Conservation (phyloP, 495 filamentous ascomycete genomes). For the Tetracladium marchalianum region DNA sequence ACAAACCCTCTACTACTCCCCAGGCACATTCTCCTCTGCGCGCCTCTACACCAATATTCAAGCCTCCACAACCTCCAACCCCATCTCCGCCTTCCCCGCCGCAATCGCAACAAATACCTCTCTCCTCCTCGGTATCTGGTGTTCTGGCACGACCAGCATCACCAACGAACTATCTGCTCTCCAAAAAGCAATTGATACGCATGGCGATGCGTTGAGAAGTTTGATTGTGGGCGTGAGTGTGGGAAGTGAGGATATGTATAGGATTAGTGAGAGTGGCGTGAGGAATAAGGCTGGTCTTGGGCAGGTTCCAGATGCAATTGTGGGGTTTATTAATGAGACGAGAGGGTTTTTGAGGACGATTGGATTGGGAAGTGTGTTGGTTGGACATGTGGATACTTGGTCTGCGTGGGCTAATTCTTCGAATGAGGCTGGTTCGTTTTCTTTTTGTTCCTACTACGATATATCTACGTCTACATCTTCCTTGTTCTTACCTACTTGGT, state of each 20-base stretch:
- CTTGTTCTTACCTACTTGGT: too few relatives aligned
- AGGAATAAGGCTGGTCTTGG: slow-evolving; percentile 39
- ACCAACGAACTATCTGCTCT: slow-evolving; percentile 62
- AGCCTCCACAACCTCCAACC: slow-evolving; percentile 41
- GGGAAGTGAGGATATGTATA: slow-evolving; percentile 83
- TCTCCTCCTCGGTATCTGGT: slow-evolving; percentile 73
- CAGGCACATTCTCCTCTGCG: slow-evolving; percentile 65
- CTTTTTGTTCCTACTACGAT: too few relatives aligned
- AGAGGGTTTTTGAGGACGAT: slow-evolving; percentile 48
- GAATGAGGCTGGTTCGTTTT: slow-evolving; percentile 53
- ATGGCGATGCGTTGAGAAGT: slow-evolving; percentile 48
- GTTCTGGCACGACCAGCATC: slow-evolving; percentile 50
- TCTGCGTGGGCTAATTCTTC: slow-evolving; percentile 65
- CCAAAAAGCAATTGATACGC: slow-evolving; percentile 46
- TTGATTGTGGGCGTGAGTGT: slow-evolving; percentile 77
- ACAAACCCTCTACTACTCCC: slow-evolving; percentile 52
- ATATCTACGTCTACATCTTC: too few relatives aligned
- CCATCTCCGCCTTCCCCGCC: slow-evolving; percentile 61
- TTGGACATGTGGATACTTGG: slow-evolving; percentile 93
- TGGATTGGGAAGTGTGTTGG: slow-evolving; percentile 35
- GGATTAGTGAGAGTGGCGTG: slow-evolving; percentile 47
- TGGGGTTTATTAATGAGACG: slow-evolving; percentile 55
- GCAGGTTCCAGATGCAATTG: slow-evolving; percentile 44
- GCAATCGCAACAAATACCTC: slow-evolving; percentile 63
- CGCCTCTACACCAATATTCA: slow-evolving; percentile 41